Evolutionary conservation across 331 rosid genomes (phyloP).

Genomic region (Rhamnella rubrinervis): DNA sequence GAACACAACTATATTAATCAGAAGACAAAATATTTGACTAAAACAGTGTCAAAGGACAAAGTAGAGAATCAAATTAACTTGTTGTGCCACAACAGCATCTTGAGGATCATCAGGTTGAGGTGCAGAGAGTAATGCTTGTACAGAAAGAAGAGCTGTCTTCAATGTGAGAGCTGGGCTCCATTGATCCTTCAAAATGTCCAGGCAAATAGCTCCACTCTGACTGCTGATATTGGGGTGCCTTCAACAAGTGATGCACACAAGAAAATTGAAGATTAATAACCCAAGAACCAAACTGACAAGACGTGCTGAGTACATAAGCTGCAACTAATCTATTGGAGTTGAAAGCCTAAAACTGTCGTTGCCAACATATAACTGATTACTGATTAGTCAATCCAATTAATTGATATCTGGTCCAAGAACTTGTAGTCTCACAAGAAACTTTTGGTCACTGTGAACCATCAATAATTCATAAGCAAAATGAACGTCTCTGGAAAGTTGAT

Average conservation of each 20-base stretch:
- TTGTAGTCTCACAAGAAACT: not conserved
- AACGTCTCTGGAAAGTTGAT: too few relatives aligned
- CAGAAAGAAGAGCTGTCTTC: constrained; percentile 96
- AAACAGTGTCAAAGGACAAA: constrained; percentile 2
- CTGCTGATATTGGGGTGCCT: constrained; percentile 99
- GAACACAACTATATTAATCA: constrained; percentile 2
- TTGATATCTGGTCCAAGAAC: not conserved
- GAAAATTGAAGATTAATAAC: constrained; percentile 20
- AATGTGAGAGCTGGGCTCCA: constrained; percentile 99
- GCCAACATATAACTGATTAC: not conserved
- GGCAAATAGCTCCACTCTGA: constrained; percentile 98
- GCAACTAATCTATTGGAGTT: not conserved
- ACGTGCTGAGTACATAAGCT: not conserved
- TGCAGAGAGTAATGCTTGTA: constrained; percentile 95
- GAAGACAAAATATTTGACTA: constrained; percentile 7
- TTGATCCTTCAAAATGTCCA: constrained; percentile 93
- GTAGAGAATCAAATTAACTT: constrained; percentile 41
- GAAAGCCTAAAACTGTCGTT: not conserved
- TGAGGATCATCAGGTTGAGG: constrained; percentile 99
- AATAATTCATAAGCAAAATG: not conserved
- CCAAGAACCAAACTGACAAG: not conserved
- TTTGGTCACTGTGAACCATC: not conserved
- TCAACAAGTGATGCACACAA: constrained; percentile 30
- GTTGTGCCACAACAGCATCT: constrained; percentile 98
- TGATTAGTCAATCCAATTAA: not conserved